A percentile compares a stretch with the other conserved stretches of the same genome.
Conservation (phyloP, 202 grass and related monocot genomes). For the Zizania palustris region DNA sequence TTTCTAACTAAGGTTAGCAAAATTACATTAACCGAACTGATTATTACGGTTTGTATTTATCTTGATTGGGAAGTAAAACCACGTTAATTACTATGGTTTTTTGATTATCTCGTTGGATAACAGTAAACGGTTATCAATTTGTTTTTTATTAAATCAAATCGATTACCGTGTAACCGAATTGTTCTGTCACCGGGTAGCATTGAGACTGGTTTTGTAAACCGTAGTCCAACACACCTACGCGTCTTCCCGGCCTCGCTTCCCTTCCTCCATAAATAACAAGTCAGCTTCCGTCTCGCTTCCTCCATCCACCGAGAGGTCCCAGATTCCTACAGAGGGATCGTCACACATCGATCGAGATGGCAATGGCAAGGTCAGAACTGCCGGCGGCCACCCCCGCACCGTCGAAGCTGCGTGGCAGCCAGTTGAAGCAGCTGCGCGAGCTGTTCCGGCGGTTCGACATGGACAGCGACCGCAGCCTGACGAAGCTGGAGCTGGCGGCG, state of each 20-base stretch:
- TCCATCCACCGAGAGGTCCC: not conserved
- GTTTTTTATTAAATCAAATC: not conserved
- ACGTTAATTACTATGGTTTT: no score
- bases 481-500: constrained; percentile 74
- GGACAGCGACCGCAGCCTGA: constrained; percentile 8
- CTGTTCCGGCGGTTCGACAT: constrained; percentile 77
- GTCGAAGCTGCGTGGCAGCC: constrained; percentile 45
- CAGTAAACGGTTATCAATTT: no score
- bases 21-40: no score
- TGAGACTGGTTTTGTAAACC: no score
- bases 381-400: not conserved
- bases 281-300: not conserved
- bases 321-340: no score
- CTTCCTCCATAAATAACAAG: constrained; percentile 36
- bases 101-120: no score
- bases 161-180: no score
- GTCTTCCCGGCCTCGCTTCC: constrained; percentile 36
- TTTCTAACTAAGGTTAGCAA: no score
- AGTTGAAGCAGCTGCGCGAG: constrained; percentile 76
- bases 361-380: constrained; percentile 28
- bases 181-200: no score
- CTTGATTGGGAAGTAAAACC: no score
- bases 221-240: constrained; percentile 14
- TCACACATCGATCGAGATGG: not conserved
- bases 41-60: no score